Evolutionary conservation across 805 yeast genomes (phyloP).

Genomic region (Cyberlindnera japonica): DNA sequence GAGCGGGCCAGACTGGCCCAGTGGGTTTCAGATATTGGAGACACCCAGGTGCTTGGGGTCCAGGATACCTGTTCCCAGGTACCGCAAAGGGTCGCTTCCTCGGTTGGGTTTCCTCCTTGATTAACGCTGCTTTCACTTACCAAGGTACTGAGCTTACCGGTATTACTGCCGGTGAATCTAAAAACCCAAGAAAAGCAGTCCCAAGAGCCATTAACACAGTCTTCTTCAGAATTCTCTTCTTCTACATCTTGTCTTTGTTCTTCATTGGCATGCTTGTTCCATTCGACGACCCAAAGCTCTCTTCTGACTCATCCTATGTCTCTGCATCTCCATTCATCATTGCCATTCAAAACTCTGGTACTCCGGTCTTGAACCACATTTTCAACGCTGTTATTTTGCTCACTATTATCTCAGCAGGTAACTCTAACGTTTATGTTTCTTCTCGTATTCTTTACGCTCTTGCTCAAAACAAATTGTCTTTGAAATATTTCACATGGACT

Average conservation of each 20-base stretch:
- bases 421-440: slow-evolving; percentile 69
- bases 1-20: slow-evolving; percentile 67
- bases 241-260: slow-evolving; percentile 61
- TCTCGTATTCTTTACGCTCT: slow-evolving; percentile 66
- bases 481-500: slow-evolving; percentile 45
- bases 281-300: slow-evolving; percentile 53
- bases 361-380: slow-evolving; percentile 60
- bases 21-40: slow-evolving; percentile 81
- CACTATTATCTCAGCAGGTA: slow-evolving; percentile 75
- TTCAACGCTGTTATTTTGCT: slow-evolving; percentile 67
- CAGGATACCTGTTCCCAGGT: slow-evolving; percentile 50
- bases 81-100: slow-evolving; percentile 54
- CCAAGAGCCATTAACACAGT: slow-evolving; percentile 73
- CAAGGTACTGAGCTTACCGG: slow-evolving; percentile 80
- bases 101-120: slow-evolving; percentile 66
- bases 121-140: slow-evolving; percentile 75
- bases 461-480: slow-evolving; percentile 57
- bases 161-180: slow-evolving; percentile 70
- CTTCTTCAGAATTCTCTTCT: slow-evolving; percentile 58
- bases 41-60: slow-evolving; percentile 74
- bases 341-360: slow-evolving; percentile 67
- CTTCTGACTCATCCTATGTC: slow-evolving; percentile 34
- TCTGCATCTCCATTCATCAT: slow-evolving; percentile 69
- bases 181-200: slow-evolving; percentile 65
- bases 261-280: slow-evolving; percentile 73